These are phyloP conservation scores for Cornus suecica DNA, from an alignment of 148 eudicot species.

Conservation along the genomic window DNA sequence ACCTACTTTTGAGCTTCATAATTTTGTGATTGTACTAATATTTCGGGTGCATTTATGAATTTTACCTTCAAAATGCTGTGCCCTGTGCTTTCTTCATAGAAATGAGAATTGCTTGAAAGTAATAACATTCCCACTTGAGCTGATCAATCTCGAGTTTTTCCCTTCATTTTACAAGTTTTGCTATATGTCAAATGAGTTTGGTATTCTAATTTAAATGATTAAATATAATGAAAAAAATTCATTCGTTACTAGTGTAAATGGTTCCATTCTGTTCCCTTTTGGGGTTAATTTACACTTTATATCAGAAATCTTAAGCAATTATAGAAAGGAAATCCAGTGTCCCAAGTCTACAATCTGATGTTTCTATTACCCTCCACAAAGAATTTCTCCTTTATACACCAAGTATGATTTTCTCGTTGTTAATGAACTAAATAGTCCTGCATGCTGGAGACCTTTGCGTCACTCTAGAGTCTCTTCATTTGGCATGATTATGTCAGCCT, in stretches of 20 bases:
- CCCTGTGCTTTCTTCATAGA: constrained; percentile 7
- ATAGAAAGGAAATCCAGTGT: no score
- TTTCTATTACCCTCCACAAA: no score
- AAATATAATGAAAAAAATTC: neutral
- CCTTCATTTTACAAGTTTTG: neutral
- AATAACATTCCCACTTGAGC: neutral
- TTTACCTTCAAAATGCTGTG: neutral
- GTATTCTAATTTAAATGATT: neutral
- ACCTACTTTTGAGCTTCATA: constrained; percentile 1
- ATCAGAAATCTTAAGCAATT: no score
- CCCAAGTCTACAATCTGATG: no score
- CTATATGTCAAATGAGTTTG: neutral
- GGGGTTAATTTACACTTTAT: neutral
- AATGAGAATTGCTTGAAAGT: neutral
- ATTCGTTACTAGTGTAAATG: neutral
- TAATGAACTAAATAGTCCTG: no score
- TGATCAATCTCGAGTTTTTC: neutral
- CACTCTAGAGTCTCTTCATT: no score
- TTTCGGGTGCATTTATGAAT: neutral
- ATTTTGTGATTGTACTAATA: neutral
- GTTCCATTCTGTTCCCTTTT: neutral
- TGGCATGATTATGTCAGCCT: no score
- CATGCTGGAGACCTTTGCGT: no score
- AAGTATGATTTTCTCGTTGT: no score
- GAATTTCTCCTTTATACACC: no score